Evolutionary conservation across 441 rosid genomes (phyloP), one percentile per base, ranked within the genome.

Genomic region (Dalechampia spathulata): DNA sequence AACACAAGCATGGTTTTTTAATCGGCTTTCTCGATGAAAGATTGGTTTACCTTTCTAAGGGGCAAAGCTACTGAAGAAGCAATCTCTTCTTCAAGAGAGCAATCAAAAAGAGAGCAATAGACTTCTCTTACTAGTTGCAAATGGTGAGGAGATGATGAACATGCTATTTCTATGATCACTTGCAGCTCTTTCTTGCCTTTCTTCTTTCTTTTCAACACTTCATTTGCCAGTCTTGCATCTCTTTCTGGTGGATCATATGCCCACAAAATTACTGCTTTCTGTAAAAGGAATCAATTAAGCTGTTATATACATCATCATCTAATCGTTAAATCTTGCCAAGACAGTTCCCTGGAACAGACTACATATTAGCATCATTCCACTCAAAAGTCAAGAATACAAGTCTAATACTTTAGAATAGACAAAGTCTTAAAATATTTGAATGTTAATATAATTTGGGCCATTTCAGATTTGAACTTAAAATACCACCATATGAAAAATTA

Each of bases 181-280:
- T 83, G 75, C 22, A 85, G 57, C 15, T 75, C 75, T 38, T 89
- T 79, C 23, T 62, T 14, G 16, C 65, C 55, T 50, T 61, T 75
- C 68, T 58, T 78, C 55, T 48, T 72, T 15, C 51, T 63, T 38
- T 72, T 78, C 58, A 93, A 58, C 25, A 72, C 81, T 17, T 83
- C 79, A 49, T 82, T 69, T 30, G 83, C 81, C 26, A 83, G 70
- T 68, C 55, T 83, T 7, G 99, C 99, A 67, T 93, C 89, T 71
- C 96, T 85, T 75, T 82, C 90, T 3, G 88, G 66, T 16, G 99
- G 89, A 61, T 89, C 97, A 54, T 69, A 69, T 20, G 80, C 66
- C 97, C 95, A 93, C 48, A 62, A 41, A 52, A 79, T 56, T 65
- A 89, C 77, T 11, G 96, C 97, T 75, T 79, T 85, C 99, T 93